A percentile compares a stretch with the other conserved stretches of the same genome.
Evolutionary conservation across 2,329 filamentous ascomycete species (phyloP).

Genomic region (Exophiala sp.): DNA sequence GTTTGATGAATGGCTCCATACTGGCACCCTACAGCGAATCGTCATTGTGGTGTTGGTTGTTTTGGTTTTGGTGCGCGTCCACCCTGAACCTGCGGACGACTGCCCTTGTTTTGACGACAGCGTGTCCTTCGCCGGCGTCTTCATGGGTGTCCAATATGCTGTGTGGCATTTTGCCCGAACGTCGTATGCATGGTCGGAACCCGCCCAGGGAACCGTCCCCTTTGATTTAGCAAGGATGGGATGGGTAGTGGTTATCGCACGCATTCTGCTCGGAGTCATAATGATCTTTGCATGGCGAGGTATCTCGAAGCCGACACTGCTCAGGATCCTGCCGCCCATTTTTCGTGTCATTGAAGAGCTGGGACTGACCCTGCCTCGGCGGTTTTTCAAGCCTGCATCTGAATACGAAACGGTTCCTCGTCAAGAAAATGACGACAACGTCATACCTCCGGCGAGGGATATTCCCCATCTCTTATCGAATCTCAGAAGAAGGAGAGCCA

Average conservation of each 20-base stretch:
- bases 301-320: slow-evolving; percentile 76
- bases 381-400: slow-evolving; percentile 86
- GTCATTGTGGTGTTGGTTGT: slow-evolving; percentile 63
- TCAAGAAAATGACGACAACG: slow-evolving; percentile 73
- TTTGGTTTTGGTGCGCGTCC: slow-evolving; percentile 75
- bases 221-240: slow-evolving; percentile 67
- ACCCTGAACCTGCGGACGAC: slow-evolving; percentile 93
- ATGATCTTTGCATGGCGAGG: slow-evolving; percentile 88
- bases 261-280: slow-evolving; percentile 75
- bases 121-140: slow-evolving; percentile 84
- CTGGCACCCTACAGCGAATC: slow-evolving; percentile 63
- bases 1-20: slow-evolving; percentile 66
- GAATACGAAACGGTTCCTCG: slow-evolving; percentile 82
- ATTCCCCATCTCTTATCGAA: slow-evolving; percentile 77
- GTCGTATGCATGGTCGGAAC: slow-evolving; percentile 47
- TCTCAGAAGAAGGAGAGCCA: slow-evolving; percentile 72
- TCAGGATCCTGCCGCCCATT: slow-evolving; percentile 74
- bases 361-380: slow-evolving; percentile 75
- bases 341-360: slow-evolving; percentile 80
- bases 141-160: slow-evolving; percentile 78
- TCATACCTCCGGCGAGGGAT: slow-evolving; percentile 85
- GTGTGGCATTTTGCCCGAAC: slow-evolving; percentile 75
- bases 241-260: slow-evolving; percentile 58
- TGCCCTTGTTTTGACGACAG: slow-evolving; percentile 97
- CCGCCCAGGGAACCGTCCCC: slow-evolving; percentile 58